Base-by-base conservation (phyloP, 768 basidiomycete genomes). In the Tricholoma flavovirens region DNA sequence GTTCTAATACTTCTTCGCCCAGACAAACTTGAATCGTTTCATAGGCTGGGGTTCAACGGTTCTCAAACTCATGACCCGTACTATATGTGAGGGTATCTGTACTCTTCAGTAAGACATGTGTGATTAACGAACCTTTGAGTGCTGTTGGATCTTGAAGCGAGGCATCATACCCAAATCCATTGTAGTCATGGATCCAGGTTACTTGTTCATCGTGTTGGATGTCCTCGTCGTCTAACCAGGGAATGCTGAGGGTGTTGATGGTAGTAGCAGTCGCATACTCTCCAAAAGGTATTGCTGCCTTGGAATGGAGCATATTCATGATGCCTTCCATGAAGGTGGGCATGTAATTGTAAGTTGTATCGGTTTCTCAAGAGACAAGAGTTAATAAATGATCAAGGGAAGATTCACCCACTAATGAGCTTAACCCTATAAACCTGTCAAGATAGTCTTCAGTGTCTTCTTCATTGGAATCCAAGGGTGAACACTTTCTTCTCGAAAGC, bases 371-470 rank as follows among this genome's bases (percentile, higher is more conserved):
- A 15, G 35, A 15, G 35, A 36, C 11, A 14, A 15, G 14, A 36
- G 35, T 36, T 14, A 36, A 12, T 15, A 36, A 36, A 15, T 36
- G 14, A 15, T 36, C 2, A 15, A 36, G 35, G 11, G 35, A 14
- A 5, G 35, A 36, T 14, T 36, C 35, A 12, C 5, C 5, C 35
- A 36, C 11, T 2, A 36, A 36, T 1, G 35, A 36, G 11, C 11
- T 36, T 5, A 36, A 6, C 38, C 38, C 38, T 17, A 40, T 35
- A 15, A 50, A 19, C n/a, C 58, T 48, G 42, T 71, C 54, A 24
- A 68, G 55, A 40, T 71, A 61, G 21, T 65, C 69, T 50, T 77
- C 70, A 1, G 60, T 60, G 15, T 70, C 65, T n/a, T 62, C 59
- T 2, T 63, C 60, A 15, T 63, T 60, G 2, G 59, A 55, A 17